These are phyloP conservation scores for Zea luxurians DNA, from an alignment of 176 grass and related monocot species.

Conservation along the genomic window DNA sequence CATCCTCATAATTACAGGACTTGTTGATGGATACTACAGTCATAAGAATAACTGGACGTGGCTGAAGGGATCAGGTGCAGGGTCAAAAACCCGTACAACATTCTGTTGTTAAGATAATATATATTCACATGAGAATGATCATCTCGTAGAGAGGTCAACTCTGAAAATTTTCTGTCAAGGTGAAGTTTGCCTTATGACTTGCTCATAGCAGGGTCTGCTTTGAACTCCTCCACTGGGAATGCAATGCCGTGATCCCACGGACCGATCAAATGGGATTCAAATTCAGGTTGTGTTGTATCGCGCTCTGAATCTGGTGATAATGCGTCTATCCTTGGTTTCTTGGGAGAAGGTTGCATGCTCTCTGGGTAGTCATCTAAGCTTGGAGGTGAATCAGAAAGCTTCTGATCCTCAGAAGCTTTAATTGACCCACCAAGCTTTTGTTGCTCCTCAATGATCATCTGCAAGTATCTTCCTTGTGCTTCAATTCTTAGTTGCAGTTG, in stretches of 20 bases:
- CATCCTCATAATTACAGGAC: constrained; percentile 55
- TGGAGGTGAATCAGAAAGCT: constrained; percentile 47
- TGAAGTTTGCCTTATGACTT: constrained; percentile 34
- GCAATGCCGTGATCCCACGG: constrained; percentile 50
- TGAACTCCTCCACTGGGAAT: constrained; percentile 51
- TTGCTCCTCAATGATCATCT: constrained; percentile 98
- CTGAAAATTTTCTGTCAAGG: background rate
- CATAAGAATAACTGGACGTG: constrained; percentile 12
- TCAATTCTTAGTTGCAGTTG: constrained; percentile 96
- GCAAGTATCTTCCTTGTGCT: constrained; percentile 86
- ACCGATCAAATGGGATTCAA: constrained; percentile 69
- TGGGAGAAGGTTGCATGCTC: constrained; percentile 38
- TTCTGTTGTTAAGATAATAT: constrained; percentile 52
- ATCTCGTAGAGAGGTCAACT: constrained; percentile 19
- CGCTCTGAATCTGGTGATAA: constrained; percentile 45
- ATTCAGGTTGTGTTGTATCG: constrained; percentile 43
- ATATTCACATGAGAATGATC: constrained; percentile 49
- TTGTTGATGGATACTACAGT: constrained; percentile 41
- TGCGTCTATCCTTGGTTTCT: constrained; percentile 56
- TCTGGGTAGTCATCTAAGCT: constrained; percentile 61
- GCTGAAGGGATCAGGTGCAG: constrained; percentile 28
- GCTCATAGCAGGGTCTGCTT: constrained; percentile 42
- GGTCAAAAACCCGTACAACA: constrained; percentile 10
- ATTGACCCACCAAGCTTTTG: constrained; percentile 62
- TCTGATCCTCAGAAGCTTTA: constrained; percentile 60